Conservation (phyloP, 2,329 filamentous ascomycete species). For the Biscogniauxia mediterranea region DNA sequence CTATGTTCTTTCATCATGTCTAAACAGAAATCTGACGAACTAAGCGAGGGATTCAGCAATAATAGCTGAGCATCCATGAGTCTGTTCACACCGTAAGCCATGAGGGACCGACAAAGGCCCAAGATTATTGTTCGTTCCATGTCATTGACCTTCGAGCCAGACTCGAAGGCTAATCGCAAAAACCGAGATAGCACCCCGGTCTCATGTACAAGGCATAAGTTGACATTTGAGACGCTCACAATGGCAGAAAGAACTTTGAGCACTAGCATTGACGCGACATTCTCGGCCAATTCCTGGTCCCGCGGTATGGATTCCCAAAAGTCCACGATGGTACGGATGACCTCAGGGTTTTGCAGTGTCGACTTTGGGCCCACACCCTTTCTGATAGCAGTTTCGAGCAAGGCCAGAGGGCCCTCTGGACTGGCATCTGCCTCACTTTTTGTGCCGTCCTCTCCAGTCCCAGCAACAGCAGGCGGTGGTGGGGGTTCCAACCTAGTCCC, state of each 20-base stretch:
- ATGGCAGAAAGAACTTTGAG: conserved; percentile 62
- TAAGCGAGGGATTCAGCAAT: conserved; percentile 49
- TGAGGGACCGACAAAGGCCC: conserved; percentile 66
- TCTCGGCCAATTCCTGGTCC: conserved; percentile 41
- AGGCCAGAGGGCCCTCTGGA: conserved; percentile 25
- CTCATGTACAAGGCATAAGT: conserved; percentile 68
- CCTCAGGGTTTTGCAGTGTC: conserved; percentile 58
- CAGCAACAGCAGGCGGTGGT: conserved; percentile 6
- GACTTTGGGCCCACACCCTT: conserved; percentile 51
- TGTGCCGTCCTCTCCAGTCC: conserved; percentile 20
- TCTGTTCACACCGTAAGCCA: conserved; percentile 72
- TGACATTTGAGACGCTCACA: conserved; percentile 62
- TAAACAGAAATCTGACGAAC: conserved; percentile 67
- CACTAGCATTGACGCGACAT: conserved; percentile 60
- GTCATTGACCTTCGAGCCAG: conserved; percentile 48
- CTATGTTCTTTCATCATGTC: conserved; percentile 72
- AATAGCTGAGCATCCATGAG: conserved; percentile 84
- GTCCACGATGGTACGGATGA: conserved; percentile 60
- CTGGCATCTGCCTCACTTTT: conserved; percentile 21
- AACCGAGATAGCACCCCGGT: conserved; percentile 69
- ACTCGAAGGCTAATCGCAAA: conserved; percentile 58
- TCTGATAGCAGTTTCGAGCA: conserved; percentile 39
- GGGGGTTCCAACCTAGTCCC: conserved; percentile 11
- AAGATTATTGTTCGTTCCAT: conserved; percentile 60
- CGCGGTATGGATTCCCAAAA: conserved; percentile 64